These are phyloP conservation scores for Calamus simplicifolius DNA, from an alignment of 176 grass and related monocot genomes.

Conservation along the genomic window DNA sequence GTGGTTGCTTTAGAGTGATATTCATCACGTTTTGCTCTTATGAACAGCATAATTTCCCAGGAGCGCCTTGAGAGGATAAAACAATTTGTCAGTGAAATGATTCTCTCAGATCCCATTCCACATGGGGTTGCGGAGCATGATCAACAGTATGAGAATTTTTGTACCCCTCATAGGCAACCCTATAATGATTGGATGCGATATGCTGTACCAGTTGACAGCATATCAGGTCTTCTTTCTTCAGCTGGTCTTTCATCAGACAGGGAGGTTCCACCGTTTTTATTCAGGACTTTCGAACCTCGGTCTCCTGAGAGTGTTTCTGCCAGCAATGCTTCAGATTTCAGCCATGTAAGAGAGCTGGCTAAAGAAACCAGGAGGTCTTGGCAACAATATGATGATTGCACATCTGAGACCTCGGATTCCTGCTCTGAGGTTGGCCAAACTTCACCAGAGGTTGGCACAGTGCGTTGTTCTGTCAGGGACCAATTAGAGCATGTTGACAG, in stretches of 20 bases:
- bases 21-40: neutral
- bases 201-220: constrained; percentile 70
- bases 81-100: constrained; percentile 73
- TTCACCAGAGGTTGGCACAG: constrained; percentile 57
- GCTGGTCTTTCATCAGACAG: constrained; percentile 41
- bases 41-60: constrained; percentile 86
- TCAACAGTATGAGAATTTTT: constrained; percentile 31
- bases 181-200: constrained; percentile 64
- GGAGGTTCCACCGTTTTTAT: constrained; percentile 47
- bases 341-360: constrained; percentile 67
- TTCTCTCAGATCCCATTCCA: constrained; percentile 50
- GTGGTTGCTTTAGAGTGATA: neutral
- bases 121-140: constrained; percentile 42
- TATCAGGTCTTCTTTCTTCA: constrained; percentile 77
- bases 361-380: constrained; percentile 52
- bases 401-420: constrained; percentile 57
- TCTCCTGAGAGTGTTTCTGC: constrained; percentile 73
- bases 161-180: constrained; percentile 35
- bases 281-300: constrained; percentile 54
- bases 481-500: constrained; percentile 44
- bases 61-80: constrained; percentile 97
- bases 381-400: constrained; percentile 60
- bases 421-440: constrained; percentile 50
- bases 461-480: constrained; percentile 23
- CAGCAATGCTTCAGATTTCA: constrained; percentile 77